phyloP scores from a whole-genome alignment of 1,139 yeast species.

The Lodderomyces margitis region DNA sequence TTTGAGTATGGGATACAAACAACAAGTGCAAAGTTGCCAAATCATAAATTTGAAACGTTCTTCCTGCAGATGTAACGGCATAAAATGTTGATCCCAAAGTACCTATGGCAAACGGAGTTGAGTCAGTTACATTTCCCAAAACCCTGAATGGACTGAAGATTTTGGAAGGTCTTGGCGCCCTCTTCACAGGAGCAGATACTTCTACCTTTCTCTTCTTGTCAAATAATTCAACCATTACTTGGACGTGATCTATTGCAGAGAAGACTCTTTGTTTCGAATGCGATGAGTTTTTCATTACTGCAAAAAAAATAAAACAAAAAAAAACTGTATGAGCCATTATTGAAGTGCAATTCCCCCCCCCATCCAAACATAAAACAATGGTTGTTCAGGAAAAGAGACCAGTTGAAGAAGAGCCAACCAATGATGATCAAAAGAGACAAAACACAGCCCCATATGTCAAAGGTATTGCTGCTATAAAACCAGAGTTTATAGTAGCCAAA shows the following conservation, averaged over 20 bases:
- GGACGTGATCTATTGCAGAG: not conserved
- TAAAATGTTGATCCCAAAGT: slow-evolving; percentile 86
- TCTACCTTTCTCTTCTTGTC: slow-evolving; percentile 33
- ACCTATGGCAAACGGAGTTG: slow-evolving; percentile 83
- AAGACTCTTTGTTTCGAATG: not conserved
- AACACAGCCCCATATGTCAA: slow-evolving; percentile 23
- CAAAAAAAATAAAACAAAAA: not conserved
- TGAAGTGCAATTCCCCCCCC: too few species aligned
- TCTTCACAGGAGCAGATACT: not conserved
- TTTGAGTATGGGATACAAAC: slow-evolving; percentile 81
- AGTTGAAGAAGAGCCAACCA: slow-evolving; percentile 17
- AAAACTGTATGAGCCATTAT: not conserved
- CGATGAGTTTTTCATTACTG: slow-evolving; percentile 1
- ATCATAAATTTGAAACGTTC: slow-evolving; percentile 89
- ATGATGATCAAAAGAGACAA: slow-evolving; percentile 23
- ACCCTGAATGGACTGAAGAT: slow-evolving; percentile 49
- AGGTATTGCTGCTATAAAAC: slow-evolving; percentile 67
- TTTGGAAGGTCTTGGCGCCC: slow-evolving; percentile 23
- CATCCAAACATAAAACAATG: slow-evolving; percentile 2
- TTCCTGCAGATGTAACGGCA: slow-evolving; percentile 86
- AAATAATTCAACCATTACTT: slow-evolving; percentile 28
- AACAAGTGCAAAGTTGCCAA: slow-evolving; percentile 82
- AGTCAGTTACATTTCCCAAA: slow-evolving; percentile 71
- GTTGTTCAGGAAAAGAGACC: slow-evolving; percentile 20
- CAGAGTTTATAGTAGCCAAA: slow-evolving; percentile 50